These are phyloP conservation scores for Begonia loranthoides DNA, from an alignment of 306 rosid species.

Conservation along the genomic window DNA sequence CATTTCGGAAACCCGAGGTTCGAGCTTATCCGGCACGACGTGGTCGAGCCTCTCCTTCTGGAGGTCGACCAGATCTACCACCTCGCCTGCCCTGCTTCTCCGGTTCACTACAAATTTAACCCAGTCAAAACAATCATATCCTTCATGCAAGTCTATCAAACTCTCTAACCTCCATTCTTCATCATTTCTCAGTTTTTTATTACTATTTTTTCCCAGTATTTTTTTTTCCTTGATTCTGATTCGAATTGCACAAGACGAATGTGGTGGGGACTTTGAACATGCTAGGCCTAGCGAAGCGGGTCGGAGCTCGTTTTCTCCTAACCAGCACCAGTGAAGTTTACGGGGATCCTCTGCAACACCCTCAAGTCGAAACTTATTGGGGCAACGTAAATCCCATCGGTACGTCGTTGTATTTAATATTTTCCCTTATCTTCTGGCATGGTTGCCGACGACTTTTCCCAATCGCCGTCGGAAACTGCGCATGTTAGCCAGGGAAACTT, in stretches of 20 bases:
- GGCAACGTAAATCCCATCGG: slow-evolving; percentile 97
- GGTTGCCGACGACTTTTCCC: not conserved
- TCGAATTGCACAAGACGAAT: slow-evolving; percentile 65
- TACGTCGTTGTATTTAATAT: slow-evolving; percentile 1
- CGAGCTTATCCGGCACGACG: slow-evolving; percentile 88
- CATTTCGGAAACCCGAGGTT: slow-evolving; percentile 71
- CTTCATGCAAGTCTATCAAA: slow-evolving; percentile 13
- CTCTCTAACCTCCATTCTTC: not conserved
- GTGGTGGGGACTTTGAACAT: slow-evolving; percentile 89
- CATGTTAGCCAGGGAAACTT: too few species aligned
- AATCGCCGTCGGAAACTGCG: too few species aligned
- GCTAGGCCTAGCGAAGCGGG: slow-evolving; percentile 82
- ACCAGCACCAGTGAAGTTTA: slow-evolving; percentile 94
- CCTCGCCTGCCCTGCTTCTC: slow-evolving; percentile 92
- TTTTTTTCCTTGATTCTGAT: too few species aligned
- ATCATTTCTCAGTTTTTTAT: too few species aligned
- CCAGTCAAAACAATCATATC: slow-evolving; percentile 97
- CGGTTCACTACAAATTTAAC: slow-evolving; percentile 88
- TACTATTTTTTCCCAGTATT: too few species aligned
- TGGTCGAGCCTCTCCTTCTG: slow-evolving; percentile 66
- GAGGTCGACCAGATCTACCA: slow-evolving; percentile 97
- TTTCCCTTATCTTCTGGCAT: not conserved
- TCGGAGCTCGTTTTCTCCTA: slow-evolving; percentile 70
- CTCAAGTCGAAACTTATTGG: slow-evolving; percentile 87
- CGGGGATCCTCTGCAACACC: slow-evolving; percentile 92